Conservation (phyloP, 805 yeast genomes). For the Candida dajiaensis region DNA sequence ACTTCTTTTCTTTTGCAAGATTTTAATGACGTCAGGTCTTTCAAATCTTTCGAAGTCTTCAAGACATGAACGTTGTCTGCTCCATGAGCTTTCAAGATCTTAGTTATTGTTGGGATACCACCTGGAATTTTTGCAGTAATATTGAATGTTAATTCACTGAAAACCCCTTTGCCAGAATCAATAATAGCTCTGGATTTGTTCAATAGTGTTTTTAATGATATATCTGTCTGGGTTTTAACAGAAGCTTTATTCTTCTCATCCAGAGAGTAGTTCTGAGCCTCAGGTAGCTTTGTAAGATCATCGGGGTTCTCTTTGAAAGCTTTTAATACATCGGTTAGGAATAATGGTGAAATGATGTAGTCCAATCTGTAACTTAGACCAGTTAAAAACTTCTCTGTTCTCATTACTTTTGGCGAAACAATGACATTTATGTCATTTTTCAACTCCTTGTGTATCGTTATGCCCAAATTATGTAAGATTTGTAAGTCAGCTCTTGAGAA, state of each 20-base stretch:
- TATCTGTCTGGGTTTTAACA: slow-evolving; percentile 25
- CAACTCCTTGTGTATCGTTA: slow-evolving; percentile 35
- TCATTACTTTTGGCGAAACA: slow-evolving; percentile 73
- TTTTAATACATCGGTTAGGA: slow-evolving; percentile 42
- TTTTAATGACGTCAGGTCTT: slow-evolving; percentile 14
- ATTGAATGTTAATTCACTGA: slow-evolving; percentile 44
- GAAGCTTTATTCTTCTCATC: slow-evolving; percentile 29
- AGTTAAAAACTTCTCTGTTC: slow-evolving; percentile 83
- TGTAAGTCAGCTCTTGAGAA: slow-evolving; percentile 38
- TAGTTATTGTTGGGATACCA: slow-evolving; percentile 47
- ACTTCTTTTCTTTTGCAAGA: slow-evolving; percentile 8
- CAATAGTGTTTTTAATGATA: slow-evolving; percentile 20
- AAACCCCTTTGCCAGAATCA: slow-evolving; percentile 29
- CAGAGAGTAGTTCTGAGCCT: slow-evolving; percentile 25
- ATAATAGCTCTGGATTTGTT: slow-evolving; percentile 9
- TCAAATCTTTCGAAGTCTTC: slow-evolving; percentile 24
- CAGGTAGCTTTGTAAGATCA: slow-evolving; percentile 19
- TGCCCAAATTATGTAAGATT: slow-evolving; percentile 48
- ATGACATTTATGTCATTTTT: slow-evolving; percentile 38
- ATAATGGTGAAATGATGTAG: slow-evolving; percentile 50
- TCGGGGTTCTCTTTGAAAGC: slow-evolving; percentile 12
- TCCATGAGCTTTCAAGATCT: slow-evolving; percentile 60
- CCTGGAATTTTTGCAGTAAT: slow-evolving; percentile 56
- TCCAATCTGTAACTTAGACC: slow-evolving; percentile 51
- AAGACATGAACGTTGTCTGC: slow-evolving; percentile 26